A percentile compares a stretch with the other conserved stretches of the same genome.
These are phyloP conservation scores for Gynochthodes officinalis DNA, from an alignment of 257 asterid genomes.

Conservation along the genomic window DNA sequence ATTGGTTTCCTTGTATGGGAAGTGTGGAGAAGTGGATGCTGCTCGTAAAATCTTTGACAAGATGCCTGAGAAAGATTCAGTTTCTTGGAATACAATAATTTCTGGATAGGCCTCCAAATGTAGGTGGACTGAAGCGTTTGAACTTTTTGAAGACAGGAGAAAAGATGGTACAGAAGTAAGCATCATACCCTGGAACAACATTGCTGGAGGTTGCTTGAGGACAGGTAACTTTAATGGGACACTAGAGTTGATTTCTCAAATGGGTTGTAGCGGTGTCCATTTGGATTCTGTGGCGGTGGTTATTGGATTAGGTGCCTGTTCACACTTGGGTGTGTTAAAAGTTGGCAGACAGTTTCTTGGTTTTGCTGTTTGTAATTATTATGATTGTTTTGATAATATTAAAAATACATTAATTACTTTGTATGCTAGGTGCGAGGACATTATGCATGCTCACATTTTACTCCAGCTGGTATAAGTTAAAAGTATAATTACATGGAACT, in stretches of 20 bases:
- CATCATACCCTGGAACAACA: slow-evolving; percentile 66
- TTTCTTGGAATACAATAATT: slow-evolving; percentile 83
- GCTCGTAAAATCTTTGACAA: slow-evolving; percentile 60
- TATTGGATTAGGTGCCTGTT: slow-evolving; percentile 72
- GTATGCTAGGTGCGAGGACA: slow-evolving; percentile 75
- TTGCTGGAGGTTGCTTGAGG: slow-evolving; percentile 70
- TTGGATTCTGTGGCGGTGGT: slow-evolving; percentile 75
- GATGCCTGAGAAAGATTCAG: slow-evolving; percentile 61
- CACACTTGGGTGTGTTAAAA: slow-evolving; percentile 52
- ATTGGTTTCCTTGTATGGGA: slow-evolving; percentile 79
- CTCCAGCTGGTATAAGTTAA: slow-evolving; percentile 46
- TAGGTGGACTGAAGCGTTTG: slow-evolving; percentile 67
- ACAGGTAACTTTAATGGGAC: slow-evolving; percentile 51
- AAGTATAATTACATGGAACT: slow-evolving; percentile 67
- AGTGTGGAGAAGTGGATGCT: slow-evolving; percentile 62
- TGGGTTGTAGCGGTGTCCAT: slow-evolving; percentile 33
- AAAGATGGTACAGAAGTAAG: slow-evolving; percentile 36
- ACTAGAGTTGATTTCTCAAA: slow-evolving; percentile 58
- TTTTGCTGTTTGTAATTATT: slow-evolving; percentile 56
- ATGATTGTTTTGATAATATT: slow-evolving; percentile 43
- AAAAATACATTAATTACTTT: slow-evolving; percentile 61
- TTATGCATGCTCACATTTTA: slow-evolving; percentile 49
- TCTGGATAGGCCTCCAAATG: slow-evolving; percentile 66
- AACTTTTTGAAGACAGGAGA: slow-evolving; percentile 63
- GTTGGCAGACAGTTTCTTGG: slow-evolving; percentile 76